Conservation (phyloP, 371 early-diverging fungal genomes). For the Homolaphlyctis polyrhiza region DNA sequence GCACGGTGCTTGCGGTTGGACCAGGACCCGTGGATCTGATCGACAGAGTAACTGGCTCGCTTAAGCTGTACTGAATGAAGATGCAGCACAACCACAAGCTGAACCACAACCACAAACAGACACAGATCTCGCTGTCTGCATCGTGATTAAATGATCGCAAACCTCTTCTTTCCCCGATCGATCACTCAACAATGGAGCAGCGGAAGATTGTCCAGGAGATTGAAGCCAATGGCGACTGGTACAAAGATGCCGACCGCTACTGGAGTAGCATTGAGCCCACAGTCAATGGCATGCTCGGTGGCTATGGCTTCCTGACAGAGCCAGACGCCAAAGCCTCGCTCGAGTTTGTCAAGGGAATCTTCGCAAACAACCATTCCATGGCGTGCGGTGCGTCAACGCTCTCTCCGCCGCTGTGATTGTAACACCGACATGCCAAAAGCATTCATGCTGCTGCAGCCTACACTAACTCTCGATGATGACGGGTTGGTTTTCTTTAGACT, state of each 20-base stretch:
- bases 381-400: not conserved
- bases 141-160: not conserved
- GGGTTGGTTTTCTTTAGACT: slow-evolving; percentile 50
- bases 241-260: slow-evolving; percentile 81
- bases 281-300: slow-evolving; percentile 86
- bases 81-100: no score
- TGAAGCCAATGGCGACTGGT: slow-evolving; percentile 48
- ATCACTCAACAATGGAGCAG: not conserved
- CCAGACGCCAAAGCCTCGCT: slow-evolving; percentile 70
- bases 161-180: no score
- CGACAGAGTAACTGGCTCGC: not conserved
- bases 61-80: not conserved
- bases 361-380: slow-evolving; percentile 18
- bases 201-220: not conserved
- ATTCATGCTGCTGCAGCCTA: not conserved
- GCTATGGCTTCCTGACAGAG: slow-evolving; percentile 66
- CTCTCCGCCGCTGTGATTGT: not conserved
- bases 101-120: not conserved
- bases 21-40: slow-evolving; percentile 23
- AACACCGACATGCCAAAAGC: not conserved
- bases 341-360: slow-evolving; percentile 60
- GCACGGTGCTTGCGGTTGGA: slow-evolving; percentile 94
- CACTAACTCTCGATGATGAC: not conserved
- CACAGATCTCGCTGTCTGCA: not conserved
- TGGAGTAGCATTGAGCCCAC: slow-evolving; percentile 65